phyloP scores from a whole-genome alignment of 73 alveolate species.

The Tetrahymena thermophila region DNA sequence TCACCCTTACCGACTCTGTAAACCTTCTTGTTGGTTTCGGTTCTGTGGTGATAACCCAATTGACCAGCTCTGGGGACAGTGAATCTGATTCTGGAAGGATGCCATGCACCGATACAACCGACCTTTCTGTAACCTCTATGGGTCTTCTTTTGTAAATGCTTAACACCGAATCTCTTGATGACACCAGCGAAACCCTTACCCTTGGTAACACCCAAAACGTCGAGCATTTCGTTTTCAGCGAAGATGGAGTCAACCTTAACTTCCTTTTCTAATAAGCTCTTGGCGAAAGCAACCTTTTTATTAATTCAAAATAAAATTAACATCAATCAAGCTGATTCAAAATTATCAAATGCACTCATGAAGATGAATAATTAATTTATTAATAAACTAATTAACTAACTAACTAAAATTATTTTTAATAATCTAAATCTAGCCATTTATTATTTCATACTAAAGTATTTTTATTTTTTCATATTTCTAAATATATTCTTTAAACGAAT shows the following conservation, averaged over 20 bases:
- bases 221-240: conserved; percentile 95
- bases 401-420: no score
- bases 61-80: conserved; percentile 99
- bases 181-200: conserved; percentile 99
- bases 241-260: conserved; percentile 92
- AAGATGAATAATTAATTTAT: background rate
- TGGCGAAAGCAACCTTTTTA: conserved; percentile 80
- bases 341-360: background rate
- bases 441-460: no score
- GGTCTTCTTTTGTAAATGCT: conserved; percentile 96
- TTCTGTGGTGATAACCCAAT: conserved; percentile 99
- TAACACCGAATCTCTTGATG: conserved; percentile 98
- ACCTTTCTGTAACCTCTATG: conserved; percentile 99
- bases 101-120: conserved; percentile 99
- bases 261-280: conserved; percentile 92
- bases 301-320: background rate
- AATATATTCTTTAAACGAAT: background rate
- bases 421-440: background rate
- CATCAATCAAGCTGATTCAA: background rate
- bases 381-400: background rate
- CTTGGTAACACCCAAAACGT: conserved; percentile 96
- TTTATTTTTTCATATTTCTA: background rate
- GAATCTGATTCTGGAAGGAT: conserved; percentile 99
- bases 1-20: conserved; percentile 96
- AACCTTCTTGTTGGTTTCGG: conserved; percentile 98